These are phyloP conservation scores for Beauveria rudraprayagi DNA, from an alignment of 2,329 filamentous ascomycete genomes.

Conservation along the genomic window DNA sequence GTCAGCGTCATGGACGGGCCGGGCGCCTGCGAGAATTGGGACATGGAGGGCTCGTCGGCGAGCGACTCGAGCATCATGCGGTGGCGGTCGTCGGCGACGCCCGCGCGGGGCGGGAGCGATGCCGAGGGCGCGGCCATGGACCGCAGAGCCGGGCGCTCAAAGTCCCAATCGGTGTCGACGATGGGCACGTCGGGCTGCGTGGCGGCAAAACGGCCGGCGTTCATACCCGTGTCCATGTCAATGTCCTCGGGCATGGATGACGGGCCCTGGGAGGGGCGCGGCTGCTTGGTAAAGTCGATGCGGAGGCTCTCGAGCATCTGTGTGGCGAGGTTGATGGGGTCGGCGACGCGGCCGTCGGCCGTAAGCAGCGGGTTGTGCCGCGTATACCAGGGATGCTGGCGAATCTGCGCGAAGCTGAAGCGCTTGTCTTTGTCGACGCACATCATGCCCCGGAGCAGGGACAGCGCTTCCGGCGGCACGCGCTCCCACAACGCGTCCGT, in stretches of 20 bases:
- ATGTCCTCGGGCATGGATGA: conserved; percentile 44
- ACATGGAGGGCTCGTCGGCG: conserved; percentile 77
- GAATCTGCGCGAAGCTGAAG: conserved; percentile 80
- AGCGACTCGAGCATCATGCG: conserved; percentile 53
- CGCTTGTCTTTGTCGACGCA: conserved; percentile 65
- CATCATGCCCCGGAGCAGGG: conserved; percentile 88
- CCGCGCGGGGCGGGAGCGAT: conserved; percentile 22
- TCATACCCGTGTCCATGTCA: conserved; percentile 55
- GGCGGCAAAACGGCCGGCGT: conserved; percentile 53
- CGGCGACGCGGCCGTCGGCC: conserved; percentile 62
- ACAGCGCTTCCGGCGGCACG: conserved; percentile 65
- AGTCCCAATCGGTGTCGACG: conserved; percentile 72
- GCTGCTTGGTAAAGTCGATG: conserved; percentile 74
- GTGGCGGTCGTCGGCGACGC: conserved; percentile 24
- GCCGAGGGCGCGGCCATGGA: conserved; percentile 36
- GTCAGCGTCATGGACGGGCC: conserved; percentile 77
- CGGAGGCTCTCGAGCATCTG: conserved; percentile 86
- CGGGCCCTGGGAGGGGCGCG: conserved; percentile 40
- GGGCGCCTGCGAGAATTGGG: conserved; percentile 74
- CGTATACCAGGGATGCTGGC: conserved; percentile 92
- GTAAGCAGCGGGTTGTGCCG: conserved; percentile 70
- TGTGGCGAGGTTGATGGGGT: conserved; percentile 81
- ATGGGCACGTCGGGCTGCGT: conserved; percentile 78
- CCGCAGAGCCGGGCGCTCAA: conserved; percentile 65
- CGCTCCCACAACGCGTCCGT: conserved; percentile 79